A percentile compares a stretch with the other conserved stretches of the same genome.
phyloP scores from a whole-genome alignment of 108 stramenopile genomes.

The Skeletonema menzelii region DNA sequence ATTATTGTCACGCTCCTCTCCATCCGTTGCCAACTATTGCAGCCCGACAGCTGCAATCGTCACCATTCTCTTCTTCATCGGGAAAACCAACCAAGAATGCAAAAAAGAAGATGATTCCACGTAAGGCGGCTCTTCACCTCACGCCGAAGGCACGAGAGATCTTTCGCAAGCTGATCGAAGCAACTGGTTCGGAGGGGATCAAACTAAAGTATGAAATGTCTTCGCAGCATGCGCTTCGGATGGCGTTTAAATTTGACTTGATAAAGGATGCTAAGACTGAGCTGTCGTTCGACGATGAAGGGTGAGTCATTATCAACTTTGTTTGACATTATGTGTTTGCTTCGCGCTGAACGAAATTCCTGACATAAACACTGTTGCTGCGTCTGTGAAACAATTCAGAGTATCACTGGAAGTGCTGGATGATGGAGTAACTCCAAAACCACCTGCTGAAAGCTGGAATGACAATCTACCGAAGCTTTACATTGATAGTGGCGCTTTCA shows the following conservation, averaged over 20 bases:
- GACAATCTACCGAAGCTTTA: constrained; percentile 80
- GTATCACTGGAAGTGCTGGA: constrained; percentile 81
- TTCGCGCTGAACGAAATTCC: neutral
- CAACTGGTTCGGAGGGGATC: constrained; percentile 57
- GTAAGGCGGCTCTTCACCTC: constrained; percentile 69
- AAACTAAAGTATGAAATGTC: constrained; percentile 70
- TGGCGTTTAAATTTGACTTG: constrained; percentile 86
- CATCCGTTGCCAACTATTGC: neutral
- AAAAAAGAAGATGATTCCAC: constrained; percentile 51
- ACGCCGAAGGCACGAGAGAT: constrained; percentile 65
- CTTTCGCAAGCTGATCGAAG: constrained; percentile 50
- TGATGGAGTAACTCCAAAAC: constrained; percentile 68
- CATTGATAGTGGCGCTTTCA: constrained; percentile 73
- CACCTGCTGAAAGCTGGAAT: constrained; percentile 54
- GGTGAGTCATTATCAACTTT: constrained; percentile 39
- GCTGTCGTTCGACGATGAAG: constrained; percentile 60
- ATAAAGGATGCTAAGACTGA: constrained; percentile 54
- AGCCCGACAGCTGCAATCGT: neutral
- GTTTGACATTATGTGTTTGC: neutral
- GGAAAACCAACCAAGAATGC: constrained; percentile 6
- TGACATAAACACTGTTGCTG: neutral
- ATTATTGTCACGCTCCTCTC: neutral
- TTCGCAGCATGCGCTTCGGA: constrained; percentile 66
- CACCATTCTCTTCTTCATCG: neutral
- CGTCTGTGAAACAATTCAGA: constrained; percentile 14